Conservation (phyloP, 2,329 filamentous ascomycete genomes). For the Microascus cirrosus region DNA sequence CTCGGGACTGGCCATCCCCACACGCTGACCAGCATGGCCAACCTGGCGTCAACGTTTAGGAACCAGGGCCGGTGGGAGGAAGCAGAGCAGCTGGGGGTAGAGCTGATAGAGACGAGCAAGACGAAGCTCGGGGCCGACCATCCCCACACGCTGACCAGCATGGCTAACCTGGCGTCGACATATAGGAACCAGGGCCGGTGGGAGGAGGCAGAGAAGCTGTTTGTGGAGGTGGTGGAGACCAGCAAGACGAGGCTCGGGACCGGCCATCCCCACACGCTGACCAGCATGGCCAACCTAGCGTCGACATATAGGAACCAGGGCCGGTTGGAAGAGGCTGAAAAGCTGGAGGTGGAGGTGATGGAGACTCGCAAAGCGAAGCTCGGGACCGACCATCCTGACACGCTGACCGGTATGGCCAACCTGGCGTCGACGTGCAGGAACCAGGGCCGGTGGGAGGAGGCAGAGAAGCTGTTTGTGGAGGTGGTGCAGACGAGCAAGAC, state of each 20-base stretch:
- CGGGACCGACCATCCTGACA: no score
- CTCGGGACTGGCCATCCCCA: slow-evolving; percentile 1
- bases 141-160: not conserved
- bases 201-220: slow-evolving; percentile 8
- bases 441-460: slow-evolving; percentile 7
- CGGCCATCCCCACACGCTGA: no score
- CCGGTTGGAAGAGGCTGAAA: no score
- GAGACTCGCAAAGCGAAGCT: no score
- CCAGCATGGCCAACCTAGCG: no score
- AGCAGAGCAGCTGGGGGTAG: slow-evolving; percentile 6
- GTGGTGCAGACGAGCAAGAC: slow-evolving; percentile 5
- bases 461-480: slow-evolving; percentile 4
- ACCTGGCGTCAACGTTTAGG: slow-evolving; percentile 6
- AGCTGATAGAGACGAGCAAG: slow-evolving; percentile 6
- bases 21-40: slow-evolving; percentile 7
- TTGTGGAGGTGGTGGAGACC: no score
- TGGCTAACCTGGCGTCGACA: not conserved
- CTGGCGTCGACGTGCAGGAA: no score
- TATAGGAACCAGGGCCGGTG: slow-evolving; percentile 3
- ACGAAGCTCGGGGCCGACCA: slow-evolving; percentile 6
- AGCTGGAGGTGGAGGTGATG: no score
- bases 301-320: no score
- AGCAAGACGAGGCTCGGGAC: no score
- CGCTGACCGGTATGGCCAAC: no score
- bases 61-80: slow-evolving; percentile 8